Evolutionary conservation across 768 basidiomycete species (phyloP).

Genomic region (Mycena belliarum): DNA sequence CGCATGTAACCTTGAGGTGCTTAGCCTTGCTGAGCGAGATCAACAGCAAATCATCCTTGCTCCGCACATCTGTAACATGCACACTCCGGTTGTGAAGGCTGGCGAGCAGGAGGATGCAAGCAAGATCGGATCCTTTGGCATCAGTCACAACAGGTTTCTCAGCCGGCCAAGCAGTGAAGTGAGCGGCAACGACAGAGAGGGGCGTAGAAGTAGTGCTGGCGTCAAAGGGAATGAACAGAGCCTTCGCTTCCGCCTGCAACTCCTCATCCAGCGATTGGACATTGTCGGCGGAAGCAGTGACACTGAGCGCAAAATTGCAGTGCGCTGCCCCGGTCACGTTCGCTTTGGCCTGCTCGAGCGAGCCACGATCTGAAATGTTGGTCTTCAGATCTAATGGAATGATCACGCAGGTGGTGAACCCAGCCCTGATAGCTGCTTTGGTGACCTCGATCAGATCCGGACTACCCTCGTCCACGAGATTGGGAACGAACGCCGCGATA

Average conservation of each 20-base stretch:
- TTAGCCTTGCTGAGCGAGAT: constrained; percentile 95
- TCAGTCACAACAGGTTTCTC: constrained; percentile 96
- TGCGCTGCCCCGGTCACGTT: constrained; percentile 67
- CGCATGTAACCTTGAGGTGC: constrained; percentile 92
- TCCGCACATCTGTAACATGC: constrained; percentile 89
- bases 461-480: constrained; percentile 52
- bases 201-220: constrained; percentile 47
- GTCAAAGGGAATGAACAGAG: constrained; percentile 83
- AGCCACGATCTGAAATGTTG: constrained; percentile 63
- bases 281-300: constrained; percentile 75
- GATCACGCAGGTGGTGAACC: constrained; percentile 85
- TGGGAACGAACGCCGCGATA: constrained; percentile 83
- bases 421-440: constrained; percentile 82
- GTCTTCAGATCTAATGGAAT: constrained; percentile 67
- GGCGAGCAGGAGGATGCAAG: constrained; percentile 91
- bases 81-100: constrained; percentile 87
- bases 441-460: constrained; percentile 68
- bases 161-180: constrained; percentile 87
- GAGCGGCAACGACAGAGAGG: constrained; percentile 76
- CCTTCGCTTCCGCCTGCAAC: constrained; percentile 75
- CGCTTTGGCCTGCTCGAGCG: constrained; percentile 68
- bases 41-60: constrained; percentile 81
- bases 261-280: constrained; percentile 68
- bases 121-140: constrained; percentile 88
- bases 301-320: constrained; percentile 85